Evolutionary conservation across 208 protist genomes (phyloP), one percentile per base, ranked within the genome.

Genomic region (Polymyxa betae): DNA sequence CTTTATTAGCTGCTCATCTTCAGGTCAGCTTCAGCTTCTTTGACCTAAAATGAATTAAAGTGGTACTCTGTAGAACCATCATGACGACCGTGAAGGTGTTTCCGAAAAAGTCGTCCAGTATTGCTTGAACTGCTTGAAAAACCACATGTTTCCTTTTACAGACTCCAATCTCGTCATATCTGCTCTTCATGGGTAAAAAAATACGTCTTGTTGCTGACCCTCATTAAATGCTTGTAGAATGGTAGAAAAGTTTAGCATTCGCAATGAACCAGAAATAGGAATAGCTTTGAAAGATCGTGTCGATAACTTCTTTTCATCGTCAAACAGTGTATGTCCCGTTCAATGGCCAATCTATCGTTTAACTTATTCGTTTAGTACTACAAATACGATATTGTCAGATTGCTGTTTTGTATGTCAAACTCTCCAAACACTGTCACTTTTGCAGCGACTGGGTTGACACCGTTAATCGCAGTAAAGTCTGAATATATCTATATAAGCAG

Each of bases 161-260:
- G 72, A 82, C n/a, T 45, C 16, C 72, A 12, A 82, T 35, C 16
- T 43, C 16, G 72, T 82, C n/a, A 20, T 45, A 5, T 5, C 16
- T 35, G 72, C 16, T 20, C 16, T 82, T n/a, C 5, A 12, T 38
- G 72, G 72, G 72, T 82, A 35, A 5, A 20, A 5, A 5, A 82
- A 5, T 82, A 35, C 40, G 5, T 5, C n/a, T 20, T 5, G n/a
- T 45, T 82, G 5, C 10, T 82, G 72, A 82, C 35, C n/a, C 35
- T 82, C 16, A 82, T 45, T 35, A 38, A 35, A 43, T 43, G 10
- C 72, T 82, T 35, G n/a, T 35, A 82, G 72, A 43, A 20, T 82
- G n/a, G 72, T 82, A 12, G 72, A 82, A 82, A 82, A 82, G n/a
- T 82, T 82, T n/a, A 82, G 10, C 16, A 82, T 82, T 20, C 16